These are phyloP conservation scores for Rubia peregrina DNA, from an alignment of 305 asterid species.

Conservation along the genomic window DNA sequence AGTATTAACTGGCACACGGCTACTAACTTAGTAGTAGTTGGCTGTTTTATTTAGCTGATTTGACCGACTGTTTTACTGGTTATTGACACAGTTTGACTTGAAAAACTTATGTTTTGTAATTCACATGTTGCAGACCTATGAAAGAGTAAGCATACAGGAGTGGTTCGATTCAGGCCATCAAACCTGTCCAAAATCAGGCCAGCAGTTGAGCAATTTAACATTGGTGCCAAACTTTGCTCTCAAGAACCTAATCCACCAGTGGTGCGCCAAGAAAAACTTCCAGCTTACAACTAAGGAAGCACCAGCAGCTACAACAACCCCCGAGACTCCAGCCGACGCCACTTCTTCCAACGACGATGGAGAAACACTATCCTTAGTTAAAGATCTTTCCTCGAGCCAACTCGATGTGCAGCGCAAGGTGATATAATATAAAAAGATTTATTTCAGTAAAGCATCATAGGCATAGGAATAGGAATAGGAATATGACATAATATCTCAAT, in stretches of 20 bases:
- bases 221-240: conserved; percentile 76
- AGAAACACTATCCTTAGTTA: conserved; percentile 31
- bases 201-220: conserved; percentile 37
- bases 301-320: conserved; percentile 7
- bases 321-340: conserved; percentile 4
- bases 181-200: conserved; percentile 83
- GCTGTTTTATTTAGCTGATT: not conserved
- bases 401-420: conserved; percentile 47
- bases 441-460: too few species aligned
- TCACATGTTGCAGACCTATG: conserved; percentile 51
- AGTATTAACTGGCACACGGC: not conserved
- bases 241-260: conserved; percentile 53
- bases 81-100: not conserved
- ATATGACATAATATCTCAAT: too few species aligned
- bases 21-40: not conserved
- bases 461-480: too few species aligned
- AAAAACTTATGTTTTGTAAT: not conserved
- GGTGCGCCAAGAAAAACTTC: conserved; percentile 63
- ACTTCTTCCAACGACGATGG: conserved; percentile 15
- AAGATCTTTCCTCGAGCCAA: conserved; percentile 41
- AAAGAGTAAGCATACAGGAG: conserved; percentile 71
- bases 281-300: conserved; percentile 36
- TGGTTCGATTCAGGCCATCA: conserved; percentile 60
- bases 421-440: too few species aligned
- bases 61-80: too few species aligned